These are phyloP conservation scores for Colletotrichum paranaense DNA, from an alignment of 2,329 filamentous ascomycete genomes.

Conservation along the genomic window DNA sequence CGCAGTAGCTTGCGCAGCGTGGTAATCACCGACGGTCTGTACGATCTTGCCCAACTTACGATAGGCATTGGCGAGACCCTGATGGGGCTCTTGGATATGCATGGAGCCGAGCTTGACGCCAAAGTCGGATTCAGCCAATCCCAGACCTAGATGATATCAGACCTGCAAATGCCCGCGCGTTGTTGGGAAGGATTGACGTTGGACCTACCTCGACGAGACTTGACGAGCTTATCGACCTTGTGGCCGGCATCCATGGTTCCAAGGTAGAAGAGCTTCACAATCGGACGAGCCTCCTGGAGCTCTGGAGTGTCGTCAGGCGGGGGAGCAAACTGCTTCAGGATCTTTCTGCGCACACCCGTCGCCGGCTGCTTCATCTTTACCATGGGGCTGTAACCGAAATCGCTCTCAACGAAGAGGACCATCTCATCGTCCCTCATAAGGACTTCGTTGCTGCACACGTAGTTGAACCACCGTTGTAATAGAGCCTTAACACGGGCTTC, in stretches of 20 bases:
- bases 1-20: conserved; percentile 94
- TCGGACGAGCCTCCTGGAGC: conserved; percentile 86
- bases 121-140: conserved; percentile 91
- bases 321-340: conserved; percentile 97
- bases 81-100: conserved; percentile 90
- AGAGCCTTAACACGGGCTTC: conserved; percentile 88
- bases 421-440: conserved; percentile 97
- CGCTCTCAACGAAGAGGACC: conserved; percentile 98
- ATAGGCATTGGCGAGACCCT: conserved; percentile 88
- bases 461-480: conserved; percentile 95
- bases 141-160: conserved; percentile 74
- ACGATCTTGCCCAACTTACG: conserved; percentile 94
- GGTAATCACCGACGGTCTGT: conserved; percentile 93
- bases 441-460: conserved; percentile 90
- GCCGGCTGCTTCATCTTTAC: conserved; percentile 96
- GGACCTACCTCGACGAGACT: conserved; percentile 83
- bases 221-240: conserved; percentile 95
- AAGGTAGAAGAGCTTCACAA: conserved; percentile 96
- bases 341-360: conserved; percentile 92
- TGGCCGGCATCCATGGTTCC: conserved; percentile 97
- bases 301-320: conserved; percentile 98
- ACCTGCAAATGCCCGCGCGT: conserved; percentile 5
- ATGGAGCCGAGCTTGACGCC: conserved; percentile 90
- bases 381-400: conserved; percentile 97
- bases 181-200: neutral